These are phyloP conservation scores for Acorus calamus DNA, from an alignment of 106 monocot genomes.

Conservation along the genomic window DNA sequence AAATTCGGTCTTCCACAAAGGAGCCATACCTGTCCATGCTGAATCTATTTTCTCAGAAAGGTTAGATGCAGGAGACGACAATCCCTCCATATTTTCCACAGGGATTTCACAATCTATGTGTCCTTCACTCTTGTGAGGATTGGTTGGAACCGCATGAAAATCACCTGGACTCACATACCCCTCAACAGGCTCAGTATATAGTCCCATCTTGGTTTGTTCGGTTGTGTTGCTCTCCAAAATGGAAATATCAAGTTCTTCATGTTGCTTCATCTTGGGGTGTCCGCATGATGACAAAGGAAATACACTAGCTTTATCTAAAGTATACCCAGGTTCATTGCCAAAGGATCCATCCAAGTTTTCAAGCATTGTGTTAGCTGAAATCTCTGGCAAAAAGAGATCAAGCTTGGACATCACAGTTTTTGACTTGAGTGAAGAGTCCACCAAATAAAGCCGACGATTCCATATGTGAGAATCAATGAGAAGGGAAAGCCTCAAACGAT, in stretches of 20 bases:
- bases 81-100: slow-evolving; percentile 7
- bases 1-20: no score
- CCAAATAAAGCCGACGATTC: slow-evolving; percentile 44
- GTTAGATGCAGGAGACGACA: slow-evolving; percentile 22
- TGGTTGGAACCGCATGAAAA: slow-evolving; percentile 11
- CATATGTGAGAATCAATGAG: slow-evolving; percentile 69
- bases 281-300: slow-evolving; percentile 3
- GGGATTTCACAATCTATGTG: slow-evolving; percentile 1
- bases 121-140: slow-evolving; percentile 1
- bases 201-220: slow-evolving; percentile 24
- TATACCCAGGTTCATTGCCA: slow-evolving; percentile 5
- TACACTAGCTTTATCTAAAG: slow-evolving; percentile 5
- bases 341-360: slow-evolving; percentile 17
- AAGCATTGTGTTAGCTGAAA: slow-evolving; percentile 1
- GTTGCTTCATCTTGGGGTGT: slow-evolving; percentile 15
- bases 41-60: slow-evolving; percentile 83
- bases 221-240: slow-evolving; percentile 28
- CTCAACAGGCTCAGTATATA: slow-evolving; percentile 18
- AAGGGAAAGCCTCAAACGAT: slow-evolving; percentile 43
- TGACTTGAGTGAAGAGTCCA: slow-evolving; percentile 42
- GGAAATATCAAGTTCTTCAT: slow-evolving; percentile 14
- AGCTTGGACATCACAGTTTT: slow-evolving; percentile 22
- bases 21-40: slow-evolving; percentile 60
- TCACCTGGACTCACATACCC: slow-evolving; percentile 15
- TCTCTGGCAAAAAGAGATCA: slow-evolving; percentile 16